A percentile compares a stretch with the other conserved stretches of the same genome.
phyloP scores from a whole-genome alignment of 148 eudicot species.

The Rhododendron mucronatum region DNA sequence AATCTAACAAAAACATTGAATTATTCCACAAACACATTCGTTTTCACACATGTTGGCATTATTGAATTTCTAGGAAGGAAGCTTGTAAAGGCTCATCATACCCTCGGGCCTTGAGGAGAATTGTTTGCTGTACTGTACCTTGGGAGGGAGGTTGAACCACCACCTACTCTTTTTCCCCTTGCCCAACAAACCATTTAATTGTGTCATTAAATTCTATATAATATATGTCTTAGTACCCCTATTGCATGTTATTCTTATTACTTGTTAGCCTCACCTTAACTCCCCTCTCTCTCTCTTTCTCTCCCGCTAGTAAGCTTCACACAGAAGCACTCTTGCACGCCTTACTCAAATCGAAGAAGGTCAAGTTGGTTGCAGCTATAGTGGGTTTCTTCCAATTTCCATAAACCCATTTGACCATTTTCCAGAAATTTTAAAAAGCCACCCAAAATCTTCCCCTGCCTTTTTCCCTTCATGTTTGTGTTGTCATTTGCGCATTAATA shows the following conservation, averaged over 20 bases:
- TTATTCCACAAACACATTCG: neutral
- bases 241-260: neutral
- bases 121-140: neutral
- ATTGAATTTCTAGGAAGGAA: neutral
- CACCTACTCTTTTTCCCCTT: constrained; percentile 29
- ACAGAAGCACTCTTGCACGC: neutral
- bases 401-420: constrained; percentile 6
- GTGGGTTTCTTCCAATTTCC: neutral
- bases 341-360: neutral
- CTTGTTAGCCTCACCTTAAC: neutral
- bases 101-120: neutral
- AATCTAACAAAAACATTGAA: neutral
- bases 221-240: neutral
- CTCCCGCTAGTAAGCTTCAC: neutral
- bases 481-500: neutral
- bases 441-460: neutral
- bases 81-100: neutral
- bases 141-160: constrained; percentile 46
- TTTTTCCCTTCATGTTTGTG: neutral
- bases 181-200: constrained; percentile 23
- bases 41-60: neutral
- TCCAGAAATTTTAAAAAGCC: neutral
- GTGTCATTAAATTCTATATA: constrained; percentile 2
- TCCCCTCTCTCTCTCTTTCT: neutral
- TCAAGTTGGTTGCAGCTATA: neutral